Conservation (phyloP, 2,329 filamentous ascomycete species). For the Sporothrix brunneoviolacea region DNA sequence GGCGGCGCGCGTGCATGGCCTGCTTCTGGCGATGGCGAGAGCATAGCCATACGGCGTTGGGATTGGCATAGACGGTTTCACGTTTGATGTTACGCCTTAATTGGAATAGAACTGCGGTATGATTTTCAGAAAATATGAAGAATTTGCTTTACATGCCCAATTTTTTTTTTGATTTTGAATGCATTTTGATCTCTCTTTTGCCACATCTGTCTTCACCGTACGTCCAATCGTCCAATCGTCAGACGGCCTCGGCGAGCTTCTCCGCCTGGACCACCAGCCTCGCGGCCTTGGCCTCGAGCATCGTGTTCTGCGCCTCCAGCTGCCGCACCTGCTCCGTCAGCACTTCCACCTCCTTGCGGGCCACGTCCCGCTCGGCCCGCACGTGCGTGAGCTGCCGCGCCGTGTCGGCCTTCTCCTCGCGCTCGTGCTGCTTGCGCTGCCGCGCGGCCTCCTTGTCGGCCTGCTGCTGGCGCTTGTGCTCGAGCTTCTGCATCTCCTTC, state of each 20-base stretch:
- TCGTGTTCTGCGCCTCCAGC: slow-evolving; percentile 54
- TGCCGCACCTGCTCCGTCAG: slow-evolving; percentile 50
- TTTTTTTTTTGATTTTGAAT: not conserved
- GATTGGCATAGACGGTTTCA: not conserved
- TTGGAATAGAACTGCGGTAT: too few species aligned
- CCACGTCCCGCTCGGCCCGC: slow-evolving; percentile 45
- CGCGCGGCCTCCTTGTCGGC: slow-evolving; percentile 51
- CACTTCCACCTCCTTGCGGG: slow-evolving; percentile 46
- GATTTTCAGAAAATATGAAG: too few species aligned
- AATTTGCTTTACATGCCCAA: not conserved
- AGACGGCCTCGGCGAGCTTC: too few species aligned
- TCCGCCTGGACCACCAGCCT: too few species aligned
- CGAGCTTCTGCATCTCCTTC: slow-evolving; percentile 56
- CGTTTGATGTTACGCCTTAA: not conserved
- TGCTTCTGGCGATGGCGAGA: slow-evolving; percentile 16
- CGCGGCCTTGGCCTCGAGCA: slow-evolving; percentile 46
- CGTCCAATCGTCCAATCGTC: too few species aligned
- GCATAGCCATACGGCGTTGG: not conserved
- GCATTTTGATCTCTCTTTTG: too few species aligned
- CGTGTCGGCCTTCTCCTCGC: slow-evolving; percentile 45
- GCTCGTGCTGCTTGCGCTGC: slow-evolving; percentile 44
- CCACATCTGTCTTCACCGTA: too few species aligned
- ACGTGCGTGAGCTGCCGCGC: slow-evolving; percentile 42
- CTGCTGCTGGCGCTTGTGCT: slow-evolving; percentile 58
- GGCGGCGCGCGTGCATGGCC: slow-evolving; percentile 15